Conservation (phyloP, 1,284 basidiomycete genomes). For the Xerocomus tenax region DNA sequence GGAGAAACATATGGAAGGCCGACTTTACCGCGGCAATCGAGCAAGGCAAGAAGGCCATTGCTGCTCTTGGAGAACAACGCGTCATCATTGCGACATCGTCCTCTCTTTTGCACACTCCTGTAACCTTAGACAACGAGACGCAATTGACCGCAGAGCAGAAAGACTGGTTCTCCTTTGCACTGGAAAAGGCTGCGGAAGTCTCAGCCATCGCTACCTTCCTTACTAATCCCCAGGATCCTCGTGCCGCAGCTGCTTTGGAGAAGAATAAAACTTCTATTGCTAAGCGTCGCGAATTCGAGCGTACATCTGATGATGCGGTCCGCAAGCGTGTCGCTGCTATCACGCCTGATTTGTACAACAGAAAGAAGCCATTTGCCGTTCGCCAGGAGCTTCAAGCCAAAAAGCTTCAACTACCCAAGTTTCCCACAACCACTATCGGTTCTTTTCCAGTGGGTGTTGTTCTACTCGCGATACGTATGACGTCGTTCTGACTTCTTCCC, state of each 20-base stretch:
- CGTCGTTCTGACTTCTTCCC: slow-evolving; percentile 1
- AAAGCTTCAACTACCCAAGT: slow-evolving; percentile 87
- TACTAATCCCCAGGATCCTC: slow-evolving; percentile 72
- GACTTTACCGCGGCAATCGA: slow-evolving; percentile 84
- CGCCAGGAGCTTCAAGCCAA: slow-evolving; percentile 88
- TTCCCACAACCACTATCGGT: slow-evolving; percentile 98
- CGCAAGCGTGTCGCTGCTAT: slow-evolving; percentile 93
- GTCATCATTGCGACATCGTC: slow-evolving; percentile 94
- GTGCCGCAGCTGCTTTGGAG: slow-evolving; percentile 65
- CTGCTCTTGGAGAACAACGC: slow-evolving; percentile 74
- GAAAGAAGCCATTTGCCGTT: slow-evolving; percentile 83
- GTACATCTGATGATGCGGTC: slow-evolving; percentile 88
- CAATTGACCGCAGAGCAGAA: slow-evolving; percentile 87
- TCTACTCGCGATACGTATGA: not conserved
- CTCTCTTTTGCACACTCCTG: slow-evolving; percentile 96
- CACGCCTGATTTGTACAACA: slow-evolving; percentile 80
- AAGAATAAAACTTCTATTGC: slow-evolving; percentile 88
- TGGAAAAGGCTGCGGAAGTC: slow-evolving; percentile 94
- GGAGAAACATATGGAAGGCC: slow-evolving; percentile 99
- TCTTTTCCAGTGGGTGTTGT: slow-evolving; percentile 75
- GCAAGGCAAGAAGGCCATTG: slow-evolving; percentile 78
- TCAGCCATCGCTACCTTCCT: slow-evolving; percentile 78
- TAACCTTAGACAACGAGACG: slow-evolving; percentile 88
- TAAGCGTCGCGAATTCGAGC: slow-evolving; percentile 94
- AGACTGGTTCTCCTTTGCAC: slow-evolving; percentile 98